Conservation (phyloP, 225 moss, liverwort and hornwort genomes). For the Pseudisothecium myosuroides region DNA sequence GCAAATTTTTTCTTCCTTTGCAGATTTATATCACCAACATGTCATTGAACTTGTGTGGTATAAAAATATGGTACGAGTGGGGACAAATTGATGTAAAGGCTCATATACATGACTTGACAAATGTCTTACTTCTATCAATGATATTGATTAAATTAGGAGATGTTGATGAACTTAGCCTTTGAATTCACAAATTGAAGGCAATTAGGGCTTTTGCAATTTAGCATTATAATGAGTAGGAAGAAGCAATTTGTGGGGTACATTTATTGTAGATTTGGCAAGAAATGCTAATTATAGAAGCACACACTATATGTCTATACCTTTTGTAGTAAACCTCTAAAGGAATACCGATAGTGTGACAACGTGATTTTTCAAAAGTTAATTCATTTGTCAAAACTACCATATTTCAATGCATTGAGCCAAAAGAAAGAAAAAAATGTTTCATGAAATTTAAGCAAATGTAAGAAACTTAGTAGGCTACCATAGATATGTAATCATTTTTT, state of each 20-base stretch:
- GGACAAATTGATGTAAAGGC: not conserved
- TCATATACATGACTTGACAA: not conserved
- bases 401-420: not conserved
- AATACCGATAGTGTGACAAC: accelerated
- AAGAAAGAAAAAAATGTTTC: not conserved
- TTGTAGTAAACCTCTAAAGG: too few relatives aligned
- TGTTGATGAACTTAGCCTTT: not conserved
- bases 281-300: too few relatives aligned
- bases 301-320: not conserved
- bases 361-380: not conserved
- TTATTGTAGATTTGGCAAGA: not conserved
- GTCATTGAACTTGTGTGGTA: not conserved
- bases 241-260: not conserved
- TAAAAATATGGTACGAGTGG: not conserved
- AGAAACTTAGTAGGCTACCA: not conserved
- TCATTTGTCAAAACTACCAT: not conserved
- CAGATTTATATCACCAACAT: accelerated
- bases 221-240: not conserved
- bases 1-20: not conserved
- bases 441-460: not conserved
- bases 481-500: not conserved
- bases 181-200: not conserved
- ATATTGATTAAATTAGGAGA: not conserved
- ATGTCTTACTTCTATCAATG: not conserved
- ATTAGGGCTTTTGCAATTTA: not conserved